These are phyloP conservation scores for Tilletia walkeri DNA, from an alignment of 1,284 basidiomycete genomes.

Conservation along the genomic window DNA sequence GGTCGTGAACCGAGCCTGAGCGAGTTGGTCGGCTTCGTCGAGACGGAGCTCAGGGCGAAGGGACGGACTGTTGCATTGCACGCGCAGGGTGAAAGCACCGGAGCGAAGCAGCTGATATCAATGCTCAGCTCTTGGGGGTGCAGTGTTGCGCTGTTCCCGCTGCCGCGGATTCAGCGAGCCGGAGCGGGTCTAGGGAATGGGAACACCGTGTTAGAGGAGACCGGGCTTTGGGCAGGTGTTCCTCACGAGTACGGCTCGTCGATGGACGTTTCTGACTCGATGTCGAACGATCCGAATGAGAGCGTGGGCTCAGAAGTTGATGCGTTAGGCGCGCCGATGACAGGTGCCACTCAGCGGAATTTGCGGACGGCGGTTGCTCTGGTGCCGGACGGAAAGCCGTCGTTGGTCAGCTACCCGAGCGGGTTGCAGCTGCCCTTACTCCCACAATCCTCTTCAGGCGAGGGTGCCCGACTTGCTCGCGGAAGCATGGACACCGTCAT, in stretches of 20 bases:
- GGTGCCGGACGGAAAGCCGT: slow-evolving; percentile 29
- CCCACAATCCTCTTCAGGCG: background rate
- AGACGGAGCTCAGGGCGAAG: slow-evolving; percentile 31
- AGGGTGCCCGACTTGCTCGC: slow-evolving; percentile 17
- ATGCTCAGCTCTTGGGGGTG: slow-evolving; percentile 29
- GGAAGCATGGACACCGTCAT: background rate
- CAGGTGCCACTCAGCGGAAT: background rate
- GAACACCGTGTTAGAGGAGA: background rate
- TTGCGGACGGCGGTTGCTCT: slow-evolving; percentile 36
- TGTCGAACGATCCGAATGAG: background rate
- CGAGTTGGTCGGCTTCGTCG: slow-evolving; percentile 19
- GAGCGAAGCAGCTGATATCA: slow-evolving; percentile 27
- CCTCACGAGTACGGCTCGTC: background rate
- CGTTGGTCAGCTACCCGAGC: slow-evolving; percentile 39
- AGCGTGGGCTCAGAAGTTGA: slow-evolving; percentile 2
- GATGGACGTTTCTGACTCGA: background rate
- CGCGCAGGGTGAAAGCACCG: slow-evolving; percentile 27
- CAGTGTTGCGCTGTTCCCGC: slow-evolving; percentile 30
- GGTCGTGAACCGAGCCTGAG: slow-evolving; percentile 19
- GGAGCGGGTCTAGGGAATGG: background rate
- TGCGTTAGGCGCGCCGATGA: background rate
- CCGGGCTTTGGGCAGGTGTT: background rate
- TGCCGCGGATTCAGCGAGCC: slow-evolving; percentile 3
- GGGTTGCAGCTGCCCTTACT: slow-evolving; percentile 25
- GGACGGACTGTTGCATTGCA: slow-evolving; percentile 33